phyloP scores from a whole-genome alignment of 495 filamentous ascomycete genomes.

The Aspergillus ellipticus region DNA sequence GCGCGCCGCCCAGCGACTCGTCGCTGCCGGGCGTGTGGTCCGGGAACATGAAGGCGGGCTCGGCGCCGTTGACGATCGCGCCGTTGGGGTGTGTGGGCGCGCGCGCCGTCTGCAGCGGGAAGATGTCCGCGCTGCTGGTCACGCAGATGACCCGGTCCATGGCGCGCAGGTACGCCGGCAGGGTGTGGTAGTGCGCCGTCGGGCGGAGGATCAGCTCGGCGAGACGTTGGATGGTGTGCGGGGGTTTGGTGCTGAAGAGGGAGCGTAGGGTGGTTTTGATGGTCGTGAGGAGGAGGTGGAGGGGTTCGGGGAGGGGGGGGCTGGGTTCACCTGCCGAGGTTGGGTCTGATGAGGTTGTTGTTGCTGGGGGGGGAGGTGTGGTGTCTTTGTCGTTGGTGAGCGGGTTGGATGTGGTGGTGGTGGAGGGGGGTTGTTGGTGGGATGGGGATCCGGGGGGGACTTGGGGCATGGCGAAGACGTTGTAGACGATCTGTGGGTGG shows the following conservation, averaged over 20 bases:
- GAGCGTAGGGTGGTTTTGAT: conserved; percentile 64
- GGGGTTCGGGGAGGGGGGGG: conserved; percentile 56
- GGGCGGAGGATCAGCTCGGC: conserved; percentile 85
- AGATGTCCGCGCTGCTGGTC: conserved; percentile 73
- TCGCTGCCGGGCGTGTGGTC: conserved; percentile 63
- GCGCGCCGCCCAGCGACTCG: conserved; percentile 84
- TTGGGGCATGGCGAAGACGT: conserved; percentile 49
- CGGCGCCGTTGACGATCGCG: conserved; percentile 24
- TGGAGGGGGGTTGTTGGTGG: conserved; percentile 30
- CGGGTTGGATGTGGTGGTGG: conserved; percentile 28
- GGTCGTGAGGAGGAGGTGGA: conserved; percentile 58
- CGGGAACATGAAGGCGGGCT: conserved; percentile 29
- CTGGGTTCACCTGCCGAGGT: conserved; percentile 38
- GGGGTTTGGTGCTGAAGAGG: conserved; percentile 71
- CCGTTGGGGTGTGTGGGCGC: conserved; percentile 47
- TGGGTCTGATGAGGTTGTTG: conserved; percentile 23
- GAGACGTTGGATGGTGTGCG: conserved; percentile 89
- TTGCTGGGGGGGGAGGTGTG: conserved; percentile 30
- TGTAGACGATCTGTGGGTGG: conserved; percentile 44
- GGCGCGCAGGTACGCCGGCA: conserved; percentile 83
- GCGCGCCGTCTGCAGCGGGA: conserved; percentile 68
- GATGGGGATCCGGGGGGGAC: conserved; percentile 31
- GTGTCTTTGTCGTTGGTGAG: conserved; percentile 31
- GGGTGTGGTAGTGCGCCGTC: conserved; percentile 69
- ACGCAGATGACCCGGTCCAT: conserved; percentile 90